Evolutionary conservation across 1,284 basidiomycete species (phyloP).

Genomic region (Schizophyllum commune): DNA sequence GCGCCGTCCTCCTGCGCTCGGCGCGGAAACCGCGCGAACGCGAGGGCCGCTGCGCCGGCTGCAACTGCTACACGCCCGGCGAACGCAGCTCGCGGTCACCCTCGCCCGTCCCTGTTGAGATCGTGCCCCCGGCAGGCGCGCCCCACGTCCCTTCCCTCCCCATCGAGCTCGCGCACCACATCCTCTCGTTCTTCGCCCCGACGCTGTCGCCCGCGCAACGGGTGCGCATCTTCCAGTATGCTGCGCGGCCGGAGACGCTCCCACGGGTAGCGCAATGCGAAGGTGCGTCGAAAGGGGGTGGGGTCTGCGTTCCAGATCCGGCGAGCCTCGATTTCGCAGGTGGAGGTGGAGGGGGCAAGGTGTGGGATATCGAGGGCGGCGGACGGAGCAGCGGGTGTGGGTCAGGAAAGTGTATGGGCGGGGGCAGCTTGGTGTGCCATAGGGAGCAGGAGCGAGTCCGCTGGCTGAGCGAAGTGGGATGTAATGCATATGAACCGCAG

Average conservation of each 20-base stretch:
- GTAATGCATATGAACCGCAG: not conserved
- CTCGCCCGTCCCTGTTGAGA: not conserved
- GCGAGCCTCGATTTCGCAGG: not conserved
- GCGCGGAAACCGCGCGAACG: conserved; percentile 6
- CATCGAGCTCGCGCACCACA: conserved; percentile 49
- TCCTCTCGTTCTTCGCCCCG: conserved; percentile 52
- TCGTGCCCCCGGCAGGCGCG: not conserved
- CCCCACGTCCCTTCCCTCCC: conserved; percentile 37
- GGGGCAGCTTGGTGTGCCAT: not conserved
- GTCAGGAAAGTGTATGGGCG: not conserved
- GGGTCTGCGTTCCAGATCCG: not conserved
- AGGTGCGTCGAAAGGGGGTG: not conserved
- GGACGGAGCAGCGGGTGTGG: not conserved
- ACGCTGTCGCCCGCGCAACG: conserved; percentile 49
- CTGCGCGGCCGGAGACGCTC: conserved; percentile 45
- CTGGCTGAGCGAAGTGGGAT: not conserved
- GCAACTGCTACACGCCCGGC: conserved; percentile 2
- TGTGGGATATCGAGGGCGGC: not conserved
- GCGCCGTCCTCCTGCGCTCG: conserved; percentile 36
- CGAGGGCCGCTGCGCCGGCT: conserved; percentile 4
- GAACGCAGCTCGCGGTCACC: not conserved
- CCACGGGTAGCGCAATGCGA: conserved; percentile 31
- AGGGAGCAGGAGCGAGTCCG: not conserved
- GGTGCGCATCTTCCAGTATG: conserved; percentile 47
- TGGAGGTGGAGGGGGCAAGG: not conserved